Base-by-base conservation (phyloP, 2,329 filamentous ascomycete genomes). In the Aspergillus novoparasiticus region DNA sequence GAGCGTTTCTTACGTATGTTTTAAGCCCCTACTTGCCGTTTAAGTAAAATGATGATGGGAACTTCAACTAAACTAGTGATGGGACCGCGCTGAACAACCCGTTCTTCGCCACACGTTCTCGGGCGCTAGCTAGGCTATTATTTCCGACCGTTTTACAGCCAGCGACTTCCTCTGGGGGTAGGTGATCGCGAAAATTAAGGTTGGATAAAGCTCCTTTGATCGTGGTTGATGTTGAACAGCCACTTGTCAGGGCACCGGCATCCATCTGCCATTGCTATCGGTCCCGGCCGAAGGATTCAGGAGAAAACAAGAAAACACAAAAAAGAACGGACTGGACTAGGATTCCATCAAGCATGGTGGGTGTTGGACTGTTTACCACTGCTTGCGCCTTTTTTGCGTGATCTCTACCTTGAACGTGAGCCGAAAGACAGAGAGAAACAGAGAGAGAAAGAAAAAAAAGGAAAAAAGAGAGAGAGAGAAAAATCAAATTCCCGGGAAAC, bases 91-190 rank as follows among this genome's bases (percentile, higher is more conserved):
- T 55, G 51, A 55, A 39, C 51, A 55, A 41, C 51, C 51, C 51
- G 51, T 55, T 55, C 58, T 59, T 53, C 50, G 58, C 50, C 46
- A 51, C 58, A 60, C 58, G 58, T 55, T 60, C 58, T 60, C 58
- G 58, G 58, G 36, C 30, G 36, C 58, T 45, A 57, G 57, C 36
- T 39, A 41, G 21, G 46, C 41, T 56, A 50, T 26, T 54, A 34
- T 34, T 62, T 53, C 58, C 62, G 60, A 59, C 45, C 62, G 55
- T 58, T 56, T 60, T 58, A 59, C 45, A 53, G 14, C 45, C 45
- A 30, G 30, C 36, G 4, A 45, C 19, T 45, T 6, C 57, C 43
- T 53, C 21, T 26, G 34, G 21, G n/a, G 32, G 46, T 34, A 53
- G 46, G n/a, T 53, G 43, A 34, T 58, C 51, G 32, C 55, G 56